A percentile compares a stretch with the other conserved stretches of the same genome.
phyloP scores from a whole-genome alignment of 176 grass and related monocot genomes.

The Triticum urartu region DNA sequence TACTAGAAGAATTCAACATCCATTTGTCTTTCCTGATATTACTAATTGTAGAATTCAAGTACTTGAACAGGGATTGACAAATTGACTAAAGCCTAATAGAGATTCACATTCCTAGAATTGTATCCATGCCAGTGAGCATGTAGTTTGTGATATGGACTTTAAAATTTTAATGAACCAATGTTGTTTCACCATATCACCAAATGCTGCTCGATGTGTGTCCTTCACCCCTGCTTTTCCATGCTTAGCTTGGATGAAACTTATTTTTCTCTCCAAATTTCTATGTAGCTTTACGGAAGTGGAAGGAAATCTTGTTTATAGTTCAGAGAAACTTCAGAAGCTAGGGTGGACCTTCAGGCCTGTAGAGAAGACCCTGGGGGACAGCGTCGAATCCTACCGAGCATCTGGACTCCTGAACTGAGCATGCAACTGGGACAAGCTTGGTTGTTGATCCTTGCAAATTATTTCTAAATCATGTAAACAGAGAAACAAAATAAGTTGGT shows the following conservation, averaged over 20 bases:
- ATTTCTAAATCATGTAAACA: not conserved
- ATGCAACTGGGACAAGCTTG: not conserved
- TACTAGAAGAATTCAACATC: not conserved
- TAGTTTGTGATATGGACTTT: not conserved
- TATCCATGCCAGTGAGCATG: not conserved
- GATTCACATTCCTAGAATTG: not conserved
- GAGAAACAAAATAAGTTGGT: not conserved
- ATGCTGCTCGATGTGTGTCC: not conserved
- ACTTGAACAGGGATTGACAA: not conserved
- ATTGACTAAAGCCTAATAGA: not conserved
- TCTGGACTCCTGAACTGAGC: constrained; percentile 30
- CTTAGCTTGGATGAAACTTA: not conserved
- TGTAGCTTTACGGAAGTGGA: constrained; percentile 46
- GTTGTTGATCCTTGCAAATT: not conserved
- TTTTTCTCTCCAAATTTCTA: not conserved
- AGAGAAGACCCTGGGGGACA: constrained; percentile 40
- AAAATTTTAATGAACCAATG: not conserved
- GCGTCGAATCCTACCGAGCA: constrained; percentile 46
- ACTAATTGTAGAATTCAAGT: not conserved
- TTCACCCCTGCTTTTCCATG: not conserved
- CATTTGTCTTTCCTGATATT: not conserved
- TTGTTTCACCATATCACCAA: not conserved
- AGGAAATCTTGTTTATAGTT: not conserved
- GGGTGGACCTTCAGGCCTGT: constrained; percentile 49
- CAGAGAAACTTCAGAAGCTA: constrained; percentile 38